Evolutionary conservation across 202 grass and related monocot species (phyloP).

Genomic region (Carex sylvatica): DNA sequence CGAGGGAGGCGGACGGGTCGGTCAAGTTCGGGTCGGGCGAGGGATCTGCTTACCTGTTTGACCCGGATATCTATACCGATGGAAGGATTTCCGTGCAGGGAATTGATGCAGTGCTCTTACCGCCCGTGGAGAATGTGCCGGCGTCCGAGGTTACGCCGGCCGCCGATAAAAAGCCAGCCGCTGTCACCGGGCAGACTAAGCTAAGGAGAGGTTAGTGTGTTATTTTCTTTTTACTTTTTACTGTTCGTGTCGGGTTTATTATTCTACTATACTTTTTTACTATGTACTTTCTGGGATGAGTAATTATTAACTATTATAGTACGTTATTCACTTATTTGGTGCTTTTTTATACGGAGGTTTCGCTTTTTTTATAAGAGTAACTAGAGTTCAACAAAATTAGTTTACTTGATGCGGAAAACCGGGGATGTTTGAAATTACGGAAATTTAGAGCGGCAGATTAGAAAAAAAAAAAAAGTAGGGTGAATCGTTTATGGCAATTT

Average conservation of each 20-base stretch:
- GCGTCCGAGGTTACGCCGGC: conserved; percentile 21
- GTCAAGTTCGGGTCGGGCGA: conserved; percentile 91
- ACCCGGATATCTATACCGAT: conserved; percentile 97
- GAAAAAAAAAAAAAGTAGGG: neutral
- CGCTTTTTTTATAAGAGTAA: conserved; percentile 12
- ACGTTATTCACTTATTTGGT: neutral
- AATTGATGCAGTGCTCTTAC: conserved; percentile 81
- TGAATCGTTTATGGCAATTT: neutral
- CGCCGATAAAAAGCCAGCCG: conserved; percentile 40
- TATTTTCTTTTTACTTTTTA: neutral
- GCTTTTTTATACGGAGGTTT: conserved; percentile 24
- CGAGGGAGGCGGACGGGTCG: conserved; percentile 82
- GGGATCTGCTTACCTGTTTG: conserved; percentile 89
- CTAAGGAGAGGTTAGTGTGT: conserved; percentile 70
- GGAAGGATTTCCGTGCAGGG: conserved; percentile 95
- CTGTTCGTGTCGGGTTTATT: conserved; percentile 13
- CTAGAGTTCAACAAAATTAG: neutral
- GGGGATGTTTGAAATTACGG: neutral
- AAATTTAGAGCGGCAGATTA: neutral
- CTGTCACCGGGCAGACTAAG: conserved; percentile 53
- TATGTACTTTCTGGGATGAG: neutral
- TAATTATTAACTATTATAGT: neutral
- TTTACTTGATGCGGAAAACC: conserved; percentile 11
- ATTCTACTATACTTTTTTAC: conserved; percentile 1
- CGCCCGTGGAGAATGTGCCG: conserved; percentile 36